Percentiles rank a stretch among this genome's conserved stretches.
Evolutionary conservation across 768 basidiomycete genomes (phyloP).

Genomic region (Russula sp.): DNA sequence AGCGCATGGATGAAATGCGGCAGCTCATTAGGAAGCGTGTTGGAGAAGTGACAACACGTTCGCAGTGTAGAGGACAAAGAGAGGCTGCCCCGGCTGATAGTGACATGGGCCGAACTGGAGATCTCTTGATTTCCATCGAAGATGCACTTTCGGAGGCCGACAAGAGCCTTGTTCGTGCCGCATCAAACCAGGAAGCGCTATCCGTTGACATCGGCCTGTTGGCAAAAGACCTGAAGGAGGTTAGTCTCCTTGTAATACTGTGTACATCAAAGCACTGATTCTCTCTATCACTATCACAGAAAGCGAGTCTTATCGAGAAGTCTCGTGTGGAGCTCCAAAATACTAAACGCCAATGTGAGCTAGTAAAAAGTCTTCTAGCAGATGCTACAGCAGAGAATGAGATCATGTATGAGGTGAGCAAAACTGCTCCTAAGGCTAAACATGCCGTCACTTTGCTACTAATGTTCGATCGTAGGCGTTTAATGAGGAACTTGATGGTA

Average conservation of each 20-base stretch:
- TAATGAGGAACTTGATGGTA: slow-evolving; percentile 87
- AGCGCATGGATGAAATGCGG: slow-evolving; percentile 79
- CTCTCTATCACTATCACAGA: slow-evolving; percentile 32
- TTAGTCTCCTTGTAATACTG: slow-evolving; percentile 26
- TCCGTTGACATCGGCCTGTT: slow-evolving; percentile 44
- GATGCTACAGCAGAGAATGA: slow-evolving; percentile 84
- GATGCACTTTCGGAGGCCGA: slow-evolving; percentile 53
- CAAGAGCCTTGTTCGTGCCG: slow-evolving; percentile 42
- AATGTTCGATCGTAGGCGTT: slow-evolving; percentile 52
- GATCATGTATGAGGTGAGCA: slow-evolving; percentile 81
- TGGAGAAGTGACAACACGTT: slow-evolving; percentile 32
- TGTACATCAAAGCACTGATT: neutral
- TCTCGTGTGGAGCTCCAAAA: slow-evolving; percentile 58
- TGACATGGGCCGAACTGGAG: slow-evolving; percentile 24
- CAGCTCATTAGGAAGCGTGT: slow-evolving; percentile 58
- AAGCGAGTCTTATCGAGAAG: slow-evolving; percentile 54
- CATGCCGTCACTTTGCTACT: neutral
- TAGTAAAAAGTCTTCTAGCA: slow-evolving; percentile 68
- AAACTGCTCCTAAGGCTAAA: neutral
- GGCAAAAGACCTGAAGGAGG: slow-evolving; percentile 50
- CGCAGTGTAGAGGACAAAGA: slow-evolving; percentile 24
- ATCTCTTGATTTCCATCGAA: slow-evolving; percentile 42
- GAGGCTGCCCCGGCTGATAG: slow-evolving; percentile 28
- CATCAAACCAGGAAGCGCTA: slow-evolving; percentile 49
- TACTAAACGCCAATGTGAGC: slow-evolving; percentile 64